These are phyloP conservation scores for Verticillium tricorpus DNA, from an alignment of 2,329 filamentous ascomycete species.

Conservation along the genomic window DNA sequence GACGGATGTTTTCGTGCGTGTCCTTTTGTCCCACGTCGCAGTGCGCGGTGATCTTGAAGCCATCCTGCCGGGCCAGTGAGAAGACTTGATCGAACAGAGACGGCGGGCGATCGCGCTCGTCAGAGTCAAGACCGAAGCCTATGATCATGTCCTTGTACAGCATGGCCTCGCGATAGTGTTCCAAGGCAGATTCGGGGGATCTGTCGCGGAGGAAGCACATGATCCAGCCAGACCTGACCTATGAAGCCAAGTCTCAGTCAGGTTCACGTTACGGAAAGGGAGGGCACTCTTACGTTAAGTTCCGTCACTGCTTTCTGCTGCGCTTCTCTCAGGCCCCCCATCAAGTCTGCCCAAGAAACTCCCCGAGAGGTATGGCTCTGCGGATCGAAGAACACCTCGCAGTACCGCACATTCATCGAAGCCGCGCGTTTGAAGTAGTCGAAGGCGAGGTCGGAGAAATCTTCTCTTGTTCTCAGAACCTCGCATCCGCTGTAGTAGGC, in stretches of 20 bases:
- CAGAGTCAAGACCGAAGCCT: background rate
- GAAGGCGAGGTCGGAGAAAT: constrained; percentile 70
- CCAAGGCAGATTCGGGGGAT: background rate
- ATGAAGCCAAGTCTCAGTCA: too few relatives aligned
- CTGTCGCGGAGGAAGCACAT: background rate
- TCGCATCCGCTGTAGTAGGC: constrained; percentile 77
- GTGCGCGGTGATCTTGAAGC: constrained; percentile 11
- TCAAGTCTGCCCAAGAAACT: constrained; percentile 27
- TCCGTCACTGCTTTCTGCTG: background rate
- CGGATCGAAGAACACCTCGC: constrained; percentile 78
- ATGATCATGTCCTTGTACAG: constrained; percentile 1
- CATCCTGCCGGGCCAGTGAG: constrained; percentile 3
- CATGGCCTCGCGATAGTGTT: background rate
- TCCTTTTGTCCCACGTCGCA: constrained; percentile 9
- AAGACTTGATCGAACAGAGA: constrained; percentile 7
- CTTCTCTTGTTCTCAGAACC: constrained; percentile 56
- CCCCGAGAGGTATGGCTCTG: constrained; percentile 66
- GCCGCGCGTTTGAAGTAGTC: constrained; percentile 65
- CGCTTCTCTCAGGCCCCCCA: constrained; percentile 1
- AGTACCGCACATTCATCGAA: constrained; percentile 62
- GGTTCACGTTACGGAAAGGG: too few relatives aligned
- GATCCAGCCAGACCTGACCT: background rate
- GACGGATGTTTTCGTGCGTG: constrained; percentile 6
- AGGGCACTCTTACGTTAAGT: background rate
- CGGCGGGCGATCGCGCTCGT: background rate